Conservation (phyloP, 768 basidiomycete genomes). For the Xanthoconium purpureum region DNA sequence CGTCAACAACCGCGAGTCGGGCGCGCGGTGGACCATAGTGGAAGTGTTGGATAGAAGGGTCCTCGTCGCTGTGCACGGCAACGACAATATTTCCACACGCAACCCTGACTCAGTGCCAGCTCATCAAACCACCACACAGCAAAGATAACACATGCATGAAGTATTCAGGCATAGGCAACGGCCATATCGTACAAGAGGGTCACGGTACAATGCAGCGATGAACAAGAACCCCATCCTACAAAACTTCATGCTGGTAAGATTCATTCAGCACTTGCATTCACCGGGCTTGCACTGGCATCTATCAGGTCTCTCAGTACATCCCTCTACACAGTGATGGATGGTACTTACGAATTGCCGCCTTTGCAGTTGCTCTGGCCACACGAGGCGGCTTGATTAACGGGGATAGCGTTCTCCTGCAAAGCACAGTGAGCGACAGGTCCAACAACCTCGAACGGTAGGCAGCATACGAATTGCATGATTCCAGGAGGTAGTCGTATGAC, state of each 20-base stretch:
- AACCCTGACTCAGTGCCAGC: neutral
- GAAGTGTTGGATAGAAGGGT: neutral
- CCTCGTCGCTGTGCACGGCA: neutral
- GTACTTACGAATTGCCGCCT: slow-evolving; percentile 10
- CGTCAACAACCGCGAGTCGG: slow-evolving; percentile 68
- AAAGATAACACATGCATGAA: too few species aligned
- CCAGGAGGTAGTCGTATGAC: neutral
- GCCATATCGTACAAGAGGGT: too few species aligned
- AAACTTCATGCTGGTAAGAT: neutral
- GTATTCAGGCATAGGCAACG: too few species aligned
- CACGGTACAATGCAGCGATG: neutral
- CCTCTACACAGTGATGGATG: neutral
- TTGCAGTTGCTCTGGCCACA: slow-evolving; percentile 7
- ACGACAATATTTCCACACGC: neutral
- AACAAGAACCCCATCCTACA: neutral
- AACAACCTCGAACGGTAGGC: neutral
- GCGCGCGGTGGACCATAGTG: slow-evolving; percentile 65
- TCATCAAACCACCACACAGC: neutral
- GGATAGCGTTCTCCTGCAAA: slow-evolving; percentile 7
- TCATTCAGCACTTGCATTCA: neutral
- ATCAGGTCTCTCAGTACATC: neutral
- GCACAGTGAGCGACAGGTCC: neutral
- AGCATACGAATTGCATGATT: slow-evolving; percentile 18
- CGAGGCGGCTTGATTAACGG: slow-evolving; percentile 14
- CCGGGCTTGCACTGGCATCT: slow-evolving; percentile 16